Evolutionary conservation across 225 moss, liverwort and hornwort genomes (phyloP).

Genomic region (Climacium dendroides): DNA sequence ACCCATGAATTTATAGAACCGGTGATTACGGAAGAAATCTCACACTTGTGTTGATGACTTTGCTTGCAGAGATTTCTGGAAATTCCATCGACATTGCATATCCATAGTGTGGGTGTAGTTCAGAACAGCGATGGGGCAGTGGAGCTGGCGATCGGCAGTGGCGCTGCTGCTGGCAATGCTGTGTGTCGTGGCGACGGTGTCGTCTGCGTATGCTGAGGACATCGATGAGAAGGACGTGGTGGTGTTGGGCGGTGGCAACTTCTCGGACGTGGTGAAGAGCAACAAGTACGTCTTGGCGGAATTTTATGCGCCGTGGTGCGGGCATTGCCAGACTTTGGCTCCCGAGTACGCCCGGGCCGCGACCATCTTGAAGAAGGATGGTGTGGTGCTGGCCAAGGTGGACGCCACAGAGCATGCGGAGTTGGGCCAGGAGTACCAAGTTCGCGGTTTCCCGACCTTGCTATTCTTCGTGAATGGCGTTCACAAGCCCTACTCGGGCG

Average conservation of each 20-base stretch:
- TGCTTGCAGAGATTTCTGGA: background rate
- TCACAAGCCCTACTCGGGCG: slow-evolving; percentile 42
- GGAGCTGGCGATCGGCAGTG: slow-evolving; percentile 6
- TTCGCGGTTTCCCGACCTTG: slow-evolving; percentile 55
- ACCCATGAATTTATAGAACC: background rate
- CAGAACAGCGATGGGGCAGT: background rate
- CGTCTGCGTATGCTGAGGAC: background rate
- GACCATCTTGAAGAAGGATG: slow-evolving; percentile 12
- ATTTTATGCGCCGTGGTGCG: slow-evolving; percentile 52
- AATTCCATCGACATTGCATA: background rate
- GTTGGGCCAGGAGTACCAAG: slow-evolving; percentile 27
- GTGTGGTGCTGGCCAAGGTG: slow-evolving; percentile 34
- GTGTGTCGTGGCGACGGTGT: background rate
- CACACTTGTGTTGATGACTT: background rate
- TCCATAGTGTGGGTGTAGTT: background rate
- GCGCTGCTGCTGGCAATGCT: background rate
- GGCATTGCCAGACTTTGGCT: slow-evolving; percentile 33
- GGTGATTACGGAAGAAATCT: background rate
- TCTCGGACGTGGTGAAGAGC: slow-evolving; percentile 20
- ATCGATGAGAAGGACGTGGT: slow-evolving; percentile 36
- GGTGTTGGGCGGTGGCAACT: slow-evolving; percentile 31
- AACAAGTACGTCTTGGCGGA: slow-evolving; percentile 29
- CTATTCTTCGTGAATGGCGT: slow-evolving; percentile 60
- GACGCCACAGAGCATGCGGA: slow-evolving; percentile 51
- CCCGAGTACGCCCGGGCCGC: slow-evolving; percentile 42